Conservation (phyloP, 441 rosid genomes). For the Eutrema salsugineum region DNA sequence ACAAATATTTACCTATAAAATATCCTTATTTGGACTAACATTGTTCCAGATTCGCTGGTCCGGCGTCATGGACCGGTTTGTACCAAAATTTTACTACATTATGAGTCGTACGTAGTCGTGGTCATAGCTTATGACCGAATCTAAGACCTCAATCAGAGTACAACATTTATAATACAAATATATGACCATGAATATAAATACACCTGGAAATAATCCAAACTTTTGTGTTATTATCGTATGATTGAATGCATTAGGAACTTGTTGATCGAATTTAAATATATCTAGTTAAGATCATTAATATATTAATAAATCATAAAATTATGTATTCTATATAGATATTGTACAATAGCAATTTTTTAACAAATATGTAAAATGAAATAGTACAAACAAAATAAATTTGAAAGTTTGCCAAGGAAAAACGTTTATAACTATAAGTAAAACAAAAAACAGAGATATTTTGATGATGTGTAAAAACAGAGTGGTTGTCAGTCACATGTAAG, state of each 20-base stretch:
- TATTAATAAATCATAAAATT: too few species aligned
- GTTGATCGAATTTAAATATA: conserved; percentile 2
- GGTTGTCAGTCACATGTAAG: conserved; percentile 32
- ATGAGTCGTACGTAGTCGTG: too few species aligned
- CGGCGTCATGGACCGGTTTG: conserved; percentile 6
- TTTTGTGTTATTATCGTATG: conserved; percentile 1
- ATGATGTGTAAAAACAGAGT: conserved; percentile 8
- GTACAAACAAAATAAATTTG: background rate
- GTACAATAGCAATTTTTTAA: background rate
- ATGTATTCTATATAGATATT: background rate
- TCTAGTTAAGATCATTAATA: background rate
- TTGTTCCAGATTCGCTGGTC: conserved; percentile 28
- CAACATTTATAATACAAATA: background rate
- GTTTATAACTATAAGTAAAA: background rate
- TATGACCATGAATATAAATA: background rate
- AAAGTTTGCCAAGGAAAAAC: background rate
- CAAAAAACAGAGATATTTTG: background rate
- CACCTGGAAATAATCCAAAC: background rate
- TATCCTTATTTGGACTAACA: conserved; percentile 19
- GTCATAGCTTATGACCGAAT: conserved; percentile 19
- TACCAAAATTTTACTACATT: conserved; percentile 9
- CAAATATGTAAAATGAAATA: background rate
- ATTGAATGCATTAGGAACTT: conserved; percentile 6
- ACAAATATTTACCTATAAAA: background rate
- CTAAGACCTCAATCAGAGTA: conserved; percentile 11